Conservation (phyloP, 106 monocot species). For the Apostasia shenzhenica region DNA sequence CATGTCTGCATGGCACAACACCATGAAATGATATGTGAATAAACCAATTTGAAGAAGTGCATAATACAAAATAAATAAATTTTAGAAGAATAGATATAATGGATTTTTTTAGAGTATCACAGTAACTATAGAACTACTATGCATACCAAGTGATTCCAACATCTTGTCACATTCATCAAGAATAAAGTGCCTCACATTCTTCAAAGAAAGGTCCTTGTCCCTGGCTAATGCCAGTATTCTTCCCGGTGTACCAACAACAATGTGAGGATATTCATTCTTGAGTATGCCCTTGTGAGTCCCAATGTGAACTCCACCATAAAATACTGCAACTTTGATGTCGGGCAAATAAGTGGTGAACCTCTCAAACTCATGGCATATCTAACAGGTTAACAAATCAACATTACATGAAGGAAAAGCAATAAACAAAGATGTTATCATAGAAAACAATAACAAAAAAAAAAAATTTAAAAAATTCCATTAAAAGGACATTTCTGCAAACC, state of each 20-base stretch:
- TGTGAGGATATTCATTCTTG: conserved; percentile 98
- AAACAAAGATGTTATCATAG: background rate
- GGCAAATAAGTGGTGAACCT: conserved; percentile 89
- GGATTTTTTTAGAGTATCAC: background rate
- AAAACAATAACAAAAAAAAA: background rate
- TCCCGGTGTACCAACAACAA: conserved; percentile 97
- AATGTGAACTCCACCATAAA: conserved; percentile 96
- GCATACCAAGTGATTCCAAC: conserved; percentile 56
- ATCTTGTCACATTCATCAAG: conserved; percentile 99
- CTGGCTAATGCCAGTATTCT: conserved; percentile 89
- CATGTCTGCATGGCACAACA: conserved; percentile 75
- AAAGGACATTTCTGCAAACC: conserved; percentile 25
- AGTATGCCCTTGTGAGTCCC: conserved; percentile 79
- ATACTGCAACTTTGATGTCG: conserved; percentile 90
- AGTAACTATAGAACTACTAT: background rate
- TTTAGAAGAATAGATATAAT: background rate
- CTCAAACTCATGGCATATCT: conserved; percentile 99
- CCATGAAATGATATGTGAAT: conserved; percentile 6
- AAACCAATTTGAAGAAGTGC: background rate
- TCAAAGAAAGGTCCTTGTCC: conserved; percentile 85
- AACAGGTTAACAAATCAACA: conserved; percentile 5
- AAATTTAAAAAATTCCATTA: background rate
- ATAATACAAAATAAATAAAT: background rate
- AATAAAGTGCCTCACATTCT: conserved; percentile 99
- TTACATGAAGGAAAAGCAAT: background rate